Conservation (phyloP, 495 filamentous ascomycete species). For the Neurospora sp. region DNA sequence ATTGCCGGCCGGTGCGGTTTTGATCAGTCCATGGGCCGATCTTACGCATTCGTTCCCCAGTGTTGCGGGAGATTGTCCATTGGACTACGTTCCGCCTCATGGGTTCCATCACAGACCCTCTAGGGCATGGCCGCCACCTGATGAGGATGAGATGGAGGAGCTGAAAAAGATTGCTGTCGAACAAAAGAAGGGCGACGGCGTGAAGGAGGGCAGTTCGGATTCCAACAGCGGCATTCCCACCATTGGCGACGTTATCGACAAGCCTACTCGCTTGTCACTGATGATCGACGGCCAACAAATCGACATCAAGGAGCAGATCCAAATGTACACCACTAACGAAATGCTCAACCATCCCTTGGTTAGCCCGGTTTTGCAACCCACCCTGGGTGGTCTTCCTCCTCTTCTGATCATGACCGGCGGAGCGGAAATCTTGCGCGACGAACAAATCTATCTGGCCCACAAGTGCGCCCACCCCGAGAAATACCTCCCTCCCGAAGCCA, state of each 20-base stretch:
- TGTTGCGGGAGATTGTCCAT: slow-evolving; percentile 56
- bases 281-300: slow-evolving; percentile 59
- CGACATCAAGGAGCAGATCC: slow-evolving; percentile 77
- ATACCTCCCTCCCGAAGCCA: slow-evolving; percentile 58
- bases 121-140: slow-evolving; percentile 81
- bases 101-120: slow-evolving; percentile 85
- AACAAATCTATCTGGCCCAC: slow-evolving; percentile 91
- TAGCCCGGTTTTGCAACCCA: slow-evolving; percentile 75
- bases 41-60: slow-evolving; percentile 91
- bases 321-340: slow-evolving; percentile 83
- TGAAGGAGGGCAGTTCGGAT: neutral
- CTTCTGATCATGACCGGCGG: slow-evolving; percentile 78
- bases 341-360: slow-evolving; percentile 79
- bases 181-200: slow-evolving; percentile 12
- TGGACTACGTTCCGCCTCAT: slow-evolving; percentile 78
- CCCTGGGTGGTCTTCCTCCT: slow-evolving; percentile 80
- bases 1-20: slow-evolving; percentile 76
- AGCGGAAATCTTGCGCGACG: slow-evolving; percentile 80
- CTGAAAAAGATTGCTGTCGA: slow-evolving; percentile 25
- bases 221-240: slow-evolving; percentile 10
- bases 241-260: slow-evolving; percentile 23
- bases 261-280: slow-evolving; percentile 44
- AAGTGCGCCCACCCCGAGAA: slow-evolving; percentile 74
- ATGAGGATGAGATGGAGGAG: slow-evolving; percentile 52
- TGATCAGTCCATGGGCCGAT: slow-evolving; percentile 92